Base-by-base conservation (phyloP, 1,284 basidiomycete species). In the Fomitiporia mediterranea region DNA sequence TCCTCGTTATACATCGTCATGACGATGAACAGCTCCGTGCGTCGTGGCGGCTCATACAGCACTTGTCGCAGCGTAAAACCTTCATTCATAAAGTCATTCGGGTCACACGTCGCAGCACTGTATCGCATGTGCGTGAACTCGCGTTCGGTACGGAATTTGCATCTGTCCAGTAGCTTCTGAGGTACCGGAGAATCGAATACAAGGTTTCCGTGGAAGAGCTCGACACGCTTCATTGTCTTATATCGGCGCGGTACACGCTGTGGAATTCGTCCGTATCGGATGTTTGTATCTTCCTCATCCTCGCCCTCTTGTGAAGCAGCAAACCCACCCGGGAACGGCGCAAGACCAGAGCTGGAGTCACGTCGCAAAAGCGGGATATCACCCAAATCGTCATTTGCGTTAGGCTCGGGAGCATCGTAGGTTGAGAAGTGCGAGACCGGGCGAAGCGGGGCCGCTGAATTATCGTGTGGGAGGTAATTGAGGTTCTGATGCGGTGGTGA, bases 81-180 rank as follows among this genome's bases (percentile, higher is more conserved):
- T 39, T 82, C 74, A 28, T 83, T 75, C 63, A 85, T 80, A 70
- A 96, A 97, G 66, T 92, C 84, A 67, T 96, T 91, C 2, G 93
- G 93, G 69, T 96, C 92, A 70, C 90, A 93, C 0, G 94, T 96
- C n/a, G 90, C 91, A 0, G 92, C 93, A 1, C 86, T 87, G 71
- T 95, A 94, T 5, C 95, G 83, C 91, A 98, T 93, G 70, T 94
- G 89, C 1, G 91, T 93, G 69, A 94, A 96, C 71, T 99, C 96
- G 57, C 90, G 82, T 60, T 92, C 91, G 52, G 81, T 86, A 55
- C 83, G 81, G 61, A 81, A 71, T 1, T 82, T 74, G 61, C 89
- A 91, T 75, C 91, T 83, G 57, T 91, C 83, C 19, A 96, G 77
- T 25, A 96, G 75, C 68, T 92, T 94, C 9, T 86, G 80, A 0